Base-by-base conservation (phyloP, 73 alveolate species). In the Symbiodinium pilosum region DNA sequence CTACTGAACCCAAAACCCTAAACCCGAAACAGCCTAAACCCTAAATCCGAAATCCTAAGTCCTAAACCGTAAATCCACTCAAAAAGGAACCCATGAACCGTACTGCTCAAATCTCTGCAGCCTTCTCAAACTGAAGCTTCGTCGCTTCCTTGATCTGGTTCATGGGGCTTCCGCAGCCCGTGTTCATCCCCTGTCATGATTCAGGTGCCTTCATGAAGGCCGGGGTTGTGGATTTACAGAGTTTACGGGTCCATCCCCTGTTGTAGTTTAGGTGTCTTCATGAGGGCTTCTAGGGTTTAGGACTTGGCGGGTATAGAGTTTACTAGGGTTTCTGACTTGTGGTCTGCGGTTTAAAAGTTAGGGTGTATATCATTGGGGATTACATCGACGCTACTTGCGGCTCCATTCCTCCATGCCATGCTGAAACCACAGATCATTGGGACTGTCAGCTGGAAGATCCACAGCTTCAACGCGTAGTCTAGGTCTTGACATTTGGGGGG, bases 151-250 rank as follows among this genome's bases (percentile, higher is more conserved):
- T 91, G 97, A 91, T 91, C 77, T 91, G 97, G 88, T 42, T 36
- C 97, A 91, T 91, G 43, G 97, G 88, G 87, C 59, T 69, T 59
- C 97, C 97, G 18, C 97, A 91, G 87, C 97, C 97, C 54, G 97
- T 91, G 88, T 91, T 91, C 97, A 91, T 91, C 56, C 97, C 97
- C 97, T 89, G 81, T 34, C 14, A 56, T n/a, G n/a, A n/a, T n/a
- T n/a, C n/a, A n/a, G n/a, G n/a, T n/a, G n/a, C n/a, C n/a, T n/a
- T 81, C 20, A 12, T 12, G 92, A 34, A 6, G 42, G 0, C 41
- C 21, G 39, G 42, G 68, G 32, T 56, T 59, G 21, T 3, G 77
- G 41, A 16, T 24, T 18, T 24, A 64, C 26, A 12, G 71, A 2
- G 26, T 3, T 54, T 3, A 54, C n/a, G 71, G 71, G 4, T 16